phyloP scores from a whole-genome alignment of 2,329 filamentous ascomycete species.

The Fusarium odoratissimum region DNA sequence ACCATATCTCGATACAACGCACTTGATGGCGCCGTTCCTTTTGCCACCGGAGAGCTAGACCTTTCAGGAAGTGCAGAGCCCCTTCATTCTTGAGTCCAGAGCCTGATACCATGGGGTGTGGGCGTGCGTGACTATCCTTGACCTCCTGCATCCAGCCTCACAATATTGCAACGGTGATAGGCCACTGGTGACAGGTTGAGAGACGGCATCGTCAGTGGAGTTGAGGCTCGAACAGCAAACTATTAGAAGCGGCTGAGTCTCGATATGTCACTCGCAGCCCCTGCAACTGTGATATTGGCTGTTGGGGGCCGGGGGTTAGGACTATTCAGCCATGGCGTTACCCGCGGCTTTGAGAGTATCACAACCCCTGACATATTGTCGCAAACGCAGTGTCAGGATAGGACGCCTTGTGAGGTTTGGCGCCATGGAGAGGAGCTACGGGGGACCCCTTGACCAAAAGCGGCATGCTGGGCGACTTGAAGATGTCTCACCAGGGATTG shows the following conservation, averaged over 20 bases:
- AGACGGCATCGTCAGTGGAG: conserved; percentile 12
- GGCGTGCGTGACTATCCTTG: conserved; percentile 29
- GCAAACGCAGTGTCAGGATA: not conserved
- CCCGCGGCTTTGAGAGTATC: conserved; percentile 6
- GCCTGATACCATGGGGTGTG: conserved; percentile 1
- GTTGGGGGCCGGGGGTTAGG: not conserved
- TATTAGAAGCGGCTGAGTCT: conserved; percentile 22
- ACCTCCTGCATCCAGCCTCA: conserved; percentile 35
- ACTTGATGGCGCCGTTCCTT: conserved; percentile 9
- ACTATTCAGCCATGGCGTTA: conserved; percentile 29
- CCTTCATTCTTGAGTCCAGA: not conserved
- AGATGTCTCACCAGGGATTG: conserved; percentile 1
- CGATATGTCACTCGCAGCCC: conserved; percentile 13
- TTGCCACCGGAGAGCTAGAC: conserved; percentile 31
- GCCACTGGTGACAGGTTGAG: not conserved
- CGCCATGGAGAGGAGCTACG: conserved; percentile 9
- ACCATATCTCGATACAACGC: not conserved
- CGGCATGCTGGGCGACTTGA: conserved; percentile 26
- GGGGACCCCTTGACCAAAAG: conserved; percentile 13
- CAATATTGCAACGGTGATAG: conserved; percentile 19
- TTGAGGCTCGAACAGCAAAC: conserved; percentile 3
- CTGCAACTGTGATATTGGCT: conserved; percentile 11
- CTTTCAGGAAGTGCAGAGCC: not conserved
- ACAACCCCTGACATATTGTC: conserved; percentile 15
- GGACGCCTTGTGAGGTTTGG: conserved; percentile 20